Evolutionary conservation across 2,329 filamentous ascomycete species (phyloP).

Genomic region (Didymella keratinophila): DNA sequence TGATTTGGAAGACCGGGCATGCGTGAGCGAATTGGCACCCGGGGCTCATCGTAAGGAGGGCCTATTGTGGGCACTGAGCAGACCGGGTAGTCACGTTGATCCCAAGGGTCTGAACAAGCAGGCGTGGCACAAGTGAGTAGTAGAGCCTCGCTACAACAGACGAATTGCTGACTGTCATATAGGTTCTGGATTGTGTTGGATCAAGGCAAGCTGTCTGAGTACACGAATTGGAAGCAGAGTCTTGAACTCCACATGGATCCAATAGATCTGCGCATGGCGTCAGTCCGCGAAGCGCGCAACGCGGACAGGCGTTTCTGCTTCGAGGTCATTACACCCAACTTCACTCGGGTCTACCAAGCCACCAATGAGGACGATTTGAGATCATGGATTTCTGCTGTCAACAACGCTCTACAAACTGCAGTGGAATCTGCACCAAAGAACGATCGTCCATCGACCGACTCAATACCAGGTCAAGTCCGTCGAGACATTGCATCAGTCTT

Average conservation of each 20-base stretch:
- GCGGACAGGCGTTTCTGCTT: slow-evolving; percentile 96
- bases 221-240: slow-evolving; percentile 99
- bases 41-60: slow-evolving; percentile 87
- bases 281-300: slow-evolving; percentile 92
- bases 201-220: slow-evolving; percentile 94
- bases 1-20: slow-evolving; percentile 74
- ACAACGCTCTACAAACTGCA: slow-evolving; percentile 95
- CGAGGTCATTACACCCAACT: slow-evolving; percentile 96
- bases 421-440: slow-evolving; percentile 78
- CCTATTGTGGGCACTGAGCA: slow-evolving; percentile 90
- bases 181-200: slow-evolving; percentile 99
- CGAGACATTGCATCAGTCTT: slow-evolving; percentile 92
- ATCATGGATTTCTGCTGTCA: slow-evolving; percentile 94
- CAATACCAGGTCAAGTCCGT: slow-evolving; percentile 66
- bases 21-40: slow-evolving; percentile 58
- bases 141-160: background rate
- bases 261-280: slow-evolving; percentile 95
- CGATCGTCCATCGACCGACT: slow-evolving; percentile 58
- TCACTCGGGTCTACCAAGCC: slow-evolving; percentile 94
- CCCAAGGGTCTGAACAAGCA: slow-evolving; percentile 95
- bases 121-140: slow-evolving; percentile 93
- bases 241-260: slow-evolving; percentile 97
- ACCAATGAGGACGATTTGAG: slow-evolving; percentile 98
- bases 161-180: slow-evolving; percentile 36
- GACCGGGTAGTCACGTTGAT: slow-evolving; percentile 92